phyloP scores from a whole-genome alignment of 2,329 filamentous ascomycete species.

The Pseudocercospora macadamiae region DNA sequence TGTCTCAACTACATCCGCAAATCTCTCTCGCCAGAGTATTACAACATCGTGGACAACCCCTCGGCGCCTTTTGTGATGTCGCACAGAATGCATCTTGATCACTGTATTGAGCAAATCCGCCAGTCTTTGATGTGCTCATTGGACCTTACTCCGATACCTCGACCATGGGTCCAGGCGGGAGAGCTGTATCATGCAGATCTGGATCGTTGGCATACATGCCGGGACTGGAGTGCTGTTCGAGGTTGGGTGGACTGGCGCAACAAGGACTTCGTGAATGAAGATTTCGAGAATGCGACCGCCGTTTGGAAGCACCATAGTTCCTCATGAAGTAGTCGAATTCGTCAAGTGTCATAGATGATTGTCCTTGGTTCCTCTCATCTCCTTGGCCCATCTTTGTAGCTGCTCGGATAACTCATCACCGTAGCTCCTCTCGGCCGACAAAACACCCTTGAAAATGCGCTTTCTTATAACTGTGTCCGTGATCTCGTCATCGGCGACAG shows the following conservation, averaged over 20 bases:
- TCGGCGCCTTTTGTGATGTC: not conserved
- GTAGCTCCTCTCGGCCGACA: not conserved
- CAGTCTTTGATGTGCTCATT: not conserved
- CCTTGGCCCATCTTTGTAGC: not conserved
- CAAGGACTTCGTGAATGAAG: not conserved
- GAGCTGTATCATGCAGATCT: constrained; percentile 2
- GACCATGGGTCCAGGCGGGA: not conserved
- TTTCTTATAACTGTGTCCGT: not conserved
- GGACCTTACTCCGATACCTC: not conserved
- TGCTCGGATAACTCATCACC: not conserved
- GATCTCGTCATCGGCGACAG: not conserved
- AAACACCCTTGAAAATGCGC: not conserved
- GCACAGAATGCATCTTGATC: not conserved
- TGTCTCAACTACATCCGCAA: constrained; percentile 2
- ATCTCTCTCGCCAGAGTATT: not conserved
- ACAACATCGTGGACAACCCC: not conserved
- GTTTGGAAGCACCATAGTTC: not conserved
- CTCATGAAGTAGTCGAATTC: not conserved
- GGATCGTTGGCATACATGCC: constrained; percentile 1
- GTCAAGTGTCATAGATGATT: not conserved
- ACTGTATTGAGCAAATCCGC: constrained; percentile 3
- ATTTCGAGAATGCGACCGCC: not conserved
- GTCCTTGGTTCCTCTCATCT: not conserved
- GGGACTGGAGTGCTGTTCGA: not conserved
- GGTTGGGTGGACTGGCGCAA: not conserved